These are phyloP conservation scores for Linderniella brevidens DNA, from an alignment of 257 asterid genomes.

Conservation along the genomic window DNA sequence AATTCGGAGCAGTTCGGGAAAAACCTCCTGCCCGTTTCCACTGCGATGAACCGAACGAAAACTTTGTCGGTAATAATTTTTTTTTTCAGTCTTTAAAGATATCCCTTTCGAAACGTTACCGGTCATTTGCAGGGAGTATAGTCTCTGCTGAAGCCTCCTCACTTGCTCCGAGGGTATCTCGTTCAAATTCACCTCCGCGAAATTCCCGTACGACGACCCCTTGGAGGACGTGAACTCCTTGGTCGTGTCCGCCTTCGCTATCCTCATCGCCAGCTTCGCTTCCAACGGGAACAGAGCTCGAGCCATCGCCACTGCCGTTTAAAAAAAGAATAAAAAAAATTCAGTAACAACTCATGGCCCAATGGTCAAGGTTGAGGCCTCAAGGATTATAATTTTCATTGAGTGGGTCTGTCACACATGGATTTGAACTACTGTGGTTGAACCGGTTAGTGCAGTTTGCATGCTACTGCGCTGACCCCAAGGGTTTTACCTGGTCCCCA, in stretches of 20 bases:
- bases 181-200: constrained; percentile 49
- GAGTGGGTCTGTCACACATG: too few relatives aligned
- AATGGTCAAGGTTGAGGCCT: too few relatives aligned
- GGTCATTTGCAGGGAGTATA: constrained; percentile 62
- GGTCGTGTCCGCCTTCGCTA: constrained; percentile 61
- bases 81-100: too few relatives aligned
- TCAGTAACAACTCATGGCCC: too few relatives aligned
- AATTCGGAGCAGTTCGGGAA: constrained; percentile 73
- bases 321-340: too few relatives aligned
- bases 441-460: too few relatives aligned
- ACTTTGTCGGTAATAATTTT: too few relatives aligned
- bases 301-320: constrained; percentile 76
- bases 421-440: too few relatives aligned
- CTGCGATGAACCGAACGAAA: constrained; percentile 14
- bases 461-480: too few relatives aligned
- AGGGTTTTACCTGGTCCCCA: too few relatives aligned
- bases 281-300: constrained; percentile 55
- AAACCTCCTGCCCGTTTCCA: constrained; percentile 35
- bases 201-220: constrained; percentile 20
- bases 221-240: constrained; percentile 42
- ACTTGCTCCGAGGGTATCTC: constrained; percentile 70
- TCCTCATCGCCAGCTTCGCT: constrained; percentile 77
- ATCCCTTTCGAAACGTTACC: constrained; percentile 27
- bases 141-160: constrained; percentile 48
- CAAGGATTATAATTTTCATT: too few relatives aligned